Base-by-base conservation (phyloP, 2,329 filamentous ascomycete species). In the Sporothrix curviconia region DNA sequence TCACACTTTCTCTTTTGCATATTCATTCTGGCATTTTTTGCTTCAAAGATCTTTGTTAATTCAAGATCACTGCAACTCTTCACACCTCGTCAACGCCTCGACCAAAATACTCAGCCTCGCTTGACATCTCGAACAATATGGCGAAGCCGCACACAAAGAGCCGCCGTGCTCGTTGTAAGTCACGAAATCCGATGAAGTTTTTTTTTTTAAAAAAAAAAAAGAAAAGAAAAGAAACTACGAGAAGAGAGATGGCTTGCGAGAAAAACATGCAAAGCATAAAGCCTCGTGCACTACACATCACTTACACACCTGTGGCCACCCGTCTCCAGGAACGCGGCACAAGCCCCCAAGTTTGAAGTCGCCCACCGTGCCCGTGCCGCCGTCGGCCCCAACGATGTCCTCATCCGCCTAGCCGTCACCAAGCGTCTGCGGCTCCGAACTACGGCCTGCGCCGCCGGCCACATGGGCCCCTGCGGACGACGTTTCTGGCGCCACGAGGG, bases 401-500 rank as follows among this genome's bases (percentile, higher is more conserved):
- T 75, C 2, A 63, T 75, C 30, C 65, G 65, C 19, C 64, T 75
- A 2, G 64, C 66, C 15, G 64, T 67, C 2, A 73, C 71, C 2
- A 68, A n/a, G 69, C 14, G 62, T 75, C 34, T 75, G 73, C 57
- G 72, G 71, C 3, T 71, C 72, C n/a, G 7, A 73, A 75, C 57
- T 62, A 70, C 15, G 65, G 64, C 15, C 67, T 76, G n/a, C 52
- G 74, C 72, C 0, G 55, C 67, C 0, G 72, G 73, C 11, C 65
- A 72, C 24, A 61, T 75, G 44, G 71, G 72, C 0, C 70, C 70
- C 0, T 65, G 66, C 0, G 63, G 65, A n/a, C 5, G 60, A 67
- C 24, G 68, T 74, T n/a, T 1, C 66, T 74, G 0, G 75, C n/a
- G 76, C 4, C 76, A 78, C 49, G 76, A 78, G 60, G 76, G 75